Conservation (phyloP, 805 yeast genomes). For the Sugiyamaella americana region DNA sequence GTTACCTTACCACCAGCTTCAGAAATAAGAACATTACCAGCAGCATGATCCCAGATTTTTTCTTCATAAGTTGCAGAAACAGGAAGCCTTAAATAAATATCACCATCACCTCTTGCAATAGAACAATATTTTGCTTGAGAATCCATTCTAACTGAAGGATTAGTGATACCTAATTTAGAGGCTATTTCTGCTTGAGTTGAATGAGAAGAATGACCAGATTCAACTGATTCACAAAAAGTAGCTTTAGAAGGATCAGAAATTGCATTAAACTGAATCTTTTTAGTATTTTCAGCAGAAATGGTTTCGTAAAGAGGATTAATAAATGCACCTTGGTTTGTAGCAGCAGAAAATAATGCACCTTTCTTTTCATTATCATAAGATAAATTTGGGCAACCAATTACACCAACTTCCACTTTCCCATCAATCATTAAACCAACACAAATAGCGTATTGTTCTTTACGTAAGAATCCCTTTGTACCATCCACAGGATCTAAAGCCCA, state of each 20-base stretch:
- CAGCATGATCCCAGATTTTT: slow-evolving; percentile 99
- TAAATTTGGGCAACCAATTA: slow-evolving; percentile 93
- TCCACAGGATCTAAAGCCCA: slow-evolving; percentile 99
- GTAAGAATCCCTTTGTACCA: slow-evolving; percentile 92
- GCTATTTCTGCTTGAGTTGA: slow-evolving; percentile 78
- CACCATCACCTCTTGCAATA: slow-evolving; percentile 85
- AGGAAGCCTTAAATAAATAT: slow-evolving; percentile 85
- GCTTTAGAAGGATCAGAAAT: slow-evolving; percentile 41
- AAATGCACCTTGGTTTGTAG: slow-evolving; percentile 61
- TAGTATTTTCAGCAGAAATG: slow-evolving; percentile 21
- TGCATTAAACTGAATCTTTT: slow-evolving; percentile 48
- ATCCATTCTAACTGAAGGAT: slow-evolving; percentile 67
- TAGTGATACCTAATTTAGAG: slow-evolving; percentile 49
- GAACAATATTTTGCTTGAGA: slow-evolving; percentile 96
- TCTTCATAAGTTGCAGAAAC: slow-evolving; percentile 70
- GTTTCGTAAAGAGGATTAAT: slow-evolving; percentile 36
- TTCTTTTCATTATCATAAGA: slow-evolving; percentile 29
- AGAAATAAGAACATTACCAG: slow-evolving; percentile 77
- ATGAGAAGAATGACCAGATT: slow-evolving; percentile 90
- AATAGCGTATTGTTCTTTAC: slow-evolving; percentile 96
- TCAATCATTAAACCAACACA: slow-evolving; percentile 86
- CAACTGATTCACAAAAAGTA: slow-evolving; percentile 87
- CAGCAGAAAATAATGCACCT: slow-evolving; percentile 76
- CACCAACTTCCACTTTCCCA: slow-evolving; percentile 82
- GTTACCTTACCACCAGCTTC: slow-evolving; percentile 92